Evolutionary conservation across 495 filamentous ascomycete species (phyloP).

Genomic region (Aspergillus conjunctus): DNA sequence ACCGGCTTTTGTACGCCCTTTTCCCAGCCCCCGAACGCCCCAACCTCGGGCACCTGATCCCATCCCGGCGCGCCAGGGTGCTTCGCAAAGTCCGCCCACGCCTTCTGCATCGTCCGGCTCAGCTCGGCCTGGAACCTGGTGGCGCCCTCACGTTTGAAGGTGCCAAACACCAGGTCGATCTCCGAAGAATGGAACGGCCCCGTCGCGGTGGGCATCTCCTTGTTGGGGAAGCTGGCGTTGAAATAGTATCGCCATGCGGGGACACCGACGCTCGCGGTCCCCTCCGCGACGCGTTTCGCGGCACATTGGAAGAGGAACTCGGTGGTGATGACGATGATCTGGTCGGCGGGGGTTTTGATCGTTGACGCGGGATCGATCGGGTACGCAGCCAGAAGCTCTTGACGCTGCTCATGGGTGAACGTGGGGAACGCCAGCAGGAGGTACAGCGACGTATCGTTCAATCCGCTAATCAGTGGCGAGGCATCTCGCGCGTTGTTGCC

Average conservation of each 20-base stretch:
- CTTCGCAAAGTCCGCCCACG: slow-evolving; percentile 39
- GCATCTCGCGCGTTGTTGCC: slow-evolving; percentile 6
- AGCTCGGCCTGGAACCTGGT: slow-evolving; percentile 29
- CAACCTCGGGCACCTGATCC: slow-evolving; percentile 18
- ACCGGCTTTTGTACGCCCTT: no score
- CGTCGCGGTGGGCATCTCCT: slow-evolving; percentile 14
- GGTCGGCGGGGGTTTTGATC: slow-evolving; percentile 22
- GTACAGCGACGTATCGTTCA: neutral
- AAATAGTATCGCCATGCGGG: slow-evolving; percentile 35
- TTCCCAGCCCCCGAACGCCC: slow-evolving; percentile 26
- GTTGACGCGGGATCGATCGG: slow-evolving; percentile 11
- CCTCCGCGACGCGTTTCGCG: slow-evolving; percentile 25
- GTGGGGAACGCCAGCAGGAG: neutral
- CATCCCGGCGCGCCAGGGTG: slow-evolving; percentile 34
- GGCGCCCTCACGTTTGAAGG: slow-evolving; percentile 21
- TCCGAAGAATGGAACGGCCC: slow-evolving; percentile 36
- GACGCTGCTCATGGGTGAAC: neutral
- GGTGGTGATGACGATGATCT: slow-evolving; percentile 27
- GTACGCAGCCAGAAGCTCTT: neutral
- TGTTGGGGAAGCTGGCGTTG: slow-evolving; percentile 40
- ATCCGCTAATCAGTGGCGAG: slow-evolving; percentile 1
- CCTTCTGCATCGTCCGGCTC: slow-evolving; percentile 29
- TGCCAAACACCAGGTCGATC: slow-evolving; percentile 36
- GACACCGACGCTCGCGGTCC: slow-evolving; percentile 20
- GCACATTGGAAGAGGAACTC: slow-evolving; percentile 33